A percentile compares a stretch with the other conserved stretches of the same genome.
phyloP scores from a whole-genome alignment of 2,329 filamentous ascomycete genomes.

The Fusarium torulosum region DNA sequence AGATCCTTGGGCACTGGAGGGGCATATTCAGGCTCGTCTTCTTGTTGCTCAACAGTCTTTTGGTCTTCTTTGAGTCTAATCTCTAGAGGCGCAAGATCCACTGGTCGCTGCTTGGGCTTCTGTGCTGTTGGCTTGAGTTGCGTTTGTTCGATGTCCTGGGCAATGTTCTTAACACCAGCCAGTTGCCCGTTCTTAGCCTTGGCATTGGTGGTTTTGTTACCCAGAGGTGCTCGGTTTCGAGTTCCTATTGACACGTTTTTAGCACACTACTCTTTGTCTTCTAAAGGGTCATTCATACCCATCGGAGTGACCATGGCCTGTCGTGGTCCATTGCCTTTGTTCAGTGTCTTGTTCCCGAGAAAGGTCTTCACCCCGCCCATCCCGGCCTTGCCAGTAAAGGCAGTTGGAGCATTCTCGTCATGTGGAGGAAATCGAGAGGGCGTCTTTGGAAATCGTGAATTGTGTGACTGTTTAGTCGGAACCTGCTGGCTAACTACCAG shows the following conservation, averaged over 20 bases:
- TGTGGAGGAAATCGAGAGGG: slow-evolving; percentile 82
- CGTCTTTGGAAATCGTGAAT: slow-evolving; percentile 82
- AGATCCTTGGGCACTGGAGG: slow-evolving; percentile 78
- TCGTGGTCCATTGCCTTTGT: slow-evolving; percentile 62
- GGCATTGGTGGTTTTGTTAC: slow-evolving; percentile 96
- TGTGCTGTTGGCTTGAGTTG: slow-evolving; percentile 71
- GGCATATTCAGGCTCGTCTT: slow-evolving; percentile 88
- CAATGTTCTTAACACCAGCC: slow-evolving; percentile 70
- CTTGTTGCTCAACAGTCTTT: slow-evolving; percentile 52
- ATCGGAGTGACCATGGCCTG: slow-evolving; percentile 81
- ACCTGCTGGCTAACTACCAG: slow-evolving; percentile 80
- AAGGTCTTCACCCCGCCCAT: slow-evolving; percentile 69
- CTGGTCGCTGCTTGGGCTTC: slow-evolving; percentile 68
- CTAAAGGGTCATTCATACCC: slow-evolving; percentile 66
- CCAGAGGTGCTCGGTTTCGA: slow-evolving; percentile 82
- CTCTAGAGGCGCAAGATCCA: slow-evolving; percentile 67
- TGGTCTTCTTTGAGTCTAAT: slow-evolving; percentile 71
- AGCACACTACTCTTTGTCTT: slow-evolving; percentile 9
- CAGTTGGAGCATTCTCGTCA: slow-evolving; percentile 78
- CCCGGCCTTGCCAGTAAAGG: slow-evolving; percentile 56
- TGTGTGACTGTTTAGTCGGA: slow-evolving; percentile 80
- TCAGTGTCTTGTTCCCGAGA: slow-evolving; percentile 63
- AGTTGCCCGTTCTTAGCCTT: slow-evolving; percentile 79
- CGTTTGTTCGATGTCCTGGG: slow-evolving; percentile 72
- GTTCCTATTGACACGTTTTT: slow-evolving; percentile 43